Conservation (phyloP, 1,139 yeast species). For the Waltiozyma sp. region DNA sequence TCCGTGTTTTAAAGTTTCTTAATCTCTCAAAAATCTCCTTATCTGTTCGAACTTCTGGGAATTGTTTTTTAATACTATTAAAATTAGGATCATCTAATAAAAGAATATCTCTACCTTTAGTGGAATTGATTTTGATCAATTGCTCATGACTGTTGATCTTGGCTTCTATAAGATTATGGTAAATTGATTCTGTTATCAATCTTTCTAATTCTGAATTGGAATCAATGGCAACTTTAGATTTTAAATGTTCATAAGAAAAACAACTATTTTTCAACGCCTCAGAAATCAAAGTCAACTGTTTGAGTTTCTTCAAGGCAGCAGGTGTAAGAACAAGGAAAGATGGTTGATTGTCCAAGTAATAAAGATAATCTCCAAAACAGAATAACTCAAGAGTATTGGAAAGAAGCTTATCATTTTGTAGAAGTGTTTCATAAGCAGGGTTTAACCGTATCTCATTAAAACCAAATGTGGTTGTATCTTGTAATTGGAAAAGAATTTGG, state of each 20-base stretch:
- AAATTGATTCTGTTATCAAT: constrained; percentile 14
- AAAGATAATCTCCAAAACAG: constrained; percentile 21
- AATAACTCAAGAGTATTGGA: constrained; percentile 20
- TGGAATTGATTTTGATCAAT: constrained; percentile 14
- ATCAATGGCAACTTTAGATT: constrained; percentile 5
- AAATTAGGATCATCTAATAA: constrained; percentile 6
- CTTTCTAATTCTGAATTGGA: constrained; percentile 11
- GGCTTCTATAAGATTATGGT: constrained; percentile 12
- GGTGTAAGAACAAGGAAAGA: constrained; percentile 12
- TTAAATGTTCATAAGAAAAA: constrained; percentile 9
- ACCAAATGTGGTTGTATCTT: constrained; percentile 13
- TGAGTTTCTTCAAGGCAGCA: constrained; percentile 18
- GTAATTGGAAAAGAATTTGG: constrained; percentile 1
- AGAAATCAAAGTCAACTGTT: constrained; percentile 21
- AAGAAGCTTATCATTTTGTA: constrained; percentile 6
- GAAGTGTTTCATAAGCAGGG: constrained; percentile 1
- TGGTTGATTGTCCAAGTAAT: constrained; percentile 13
- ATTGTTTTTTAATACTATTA: constrained; percentile 2
- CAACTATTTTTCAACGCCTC: constrained; percentile 12
- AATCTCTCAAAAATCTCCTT: constrained; percentile 8
- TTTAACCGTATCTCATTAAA: constrained; percentile 13
- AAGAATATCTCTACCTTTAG: constrained; percentile 15
- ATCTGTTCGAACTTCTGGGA: constrained; percentile 4
- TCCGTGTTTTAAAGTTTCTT: constrained; percentile 6
- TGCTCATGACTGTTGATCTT: constrained; percentile 11